phyloP scores from a whole-genome alignment of 2,329 filamentous ascomycete species.

The Dothideomycetidae sp. region DNA sequence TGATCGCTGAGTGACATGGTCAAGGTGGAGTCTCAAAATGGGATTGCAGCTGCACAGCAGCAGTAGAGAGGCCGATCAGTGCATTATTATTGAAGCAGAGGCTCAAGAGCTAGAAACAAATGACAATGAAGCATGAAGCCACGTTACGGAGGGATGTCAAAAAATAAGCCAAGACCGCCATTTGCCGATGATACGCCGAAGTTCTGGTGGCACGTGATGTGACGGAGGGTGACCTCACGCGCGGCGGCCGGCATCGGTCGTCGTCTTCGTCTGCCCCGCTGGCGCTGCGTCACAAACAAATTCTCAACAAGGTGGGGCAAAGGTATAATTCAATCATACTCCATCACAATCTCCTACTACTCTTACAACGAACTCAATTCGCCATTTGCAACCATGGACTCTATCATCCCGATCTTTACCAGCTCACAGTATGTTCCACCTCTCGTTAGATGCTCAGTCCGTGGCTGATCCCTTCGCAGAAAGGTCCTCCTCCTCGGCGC shows the following conservation, averaged over 20 bases:
- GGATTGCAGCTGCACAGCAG: neutral
- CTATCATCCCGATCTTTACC: constrained; percentile 1
- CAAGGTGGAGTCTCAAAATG: neutral
- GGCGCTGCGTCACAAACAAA: too few species aligned
- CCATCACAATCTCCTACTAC: too few species aligned
- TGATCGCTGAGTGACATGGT: constrained; percentile 8
- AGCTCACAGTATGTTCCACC: constrained; percentile 1
- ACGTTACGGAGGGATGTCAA: neutral
- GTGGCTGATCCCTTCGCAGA: constrained; percentile 12
- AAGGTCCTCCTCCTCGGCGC: constrained; percentile 38
- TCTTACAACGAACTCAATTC: neutral
- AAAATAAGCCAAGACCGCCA: neutral
- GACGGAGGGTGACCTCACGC: neutral
- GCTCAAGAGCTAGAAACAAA: neutral
- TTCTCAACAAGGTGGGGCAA: too few species aligned
- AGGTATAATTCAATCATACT: too few species aligned
- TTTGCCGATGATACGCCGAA: neutral
- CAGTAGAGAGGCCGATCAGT: neutral
- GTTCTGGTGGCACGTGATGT: neutral
- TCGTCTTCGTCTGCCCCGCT: neutral
- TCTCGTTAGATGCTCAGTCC: neutral
- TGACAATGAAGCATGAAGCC: neutral
- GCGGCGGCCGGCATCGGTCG: neutral
- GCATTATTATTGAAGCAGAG: neutral
- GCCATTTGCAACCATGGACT: constrained; percentile 2